Base-by-base conservation (phyloP, 1,284 basidiomycete genomes). In the Rhodotorula sp. region DNA sequence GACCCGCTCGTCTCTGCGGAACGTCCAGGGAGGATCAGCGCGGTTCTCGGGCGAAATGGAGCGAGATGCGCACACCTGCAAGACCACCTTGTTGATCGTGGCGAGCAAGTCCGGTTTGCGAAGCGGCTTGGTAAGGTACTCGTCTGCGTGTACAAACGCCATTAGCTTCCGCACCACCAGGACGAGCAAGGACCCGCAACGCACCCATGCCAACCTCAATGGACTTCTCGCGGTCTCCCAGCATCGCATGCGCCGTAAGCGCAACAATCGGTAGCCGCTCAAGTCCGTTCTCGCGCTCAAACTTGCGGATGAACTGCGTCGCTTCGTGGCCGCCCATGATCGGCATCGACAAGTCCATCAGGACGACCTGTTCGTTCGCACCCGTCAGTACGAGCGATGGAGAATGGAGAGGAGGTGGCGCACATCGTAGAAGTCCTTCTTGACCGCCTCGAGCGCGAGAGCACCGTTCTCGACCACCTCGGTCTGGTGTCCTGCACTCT, bases 271-370 rank as follows among this genome's bases (percentile, higher is more conserved):
- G 95, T 16, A 89, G 92, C 13, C 88, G 85, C 34, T 87, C 81
- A 51, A 92, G 83, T 30, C 86, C 85, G 70, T 88, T 86, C 70
- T 88, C 85, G 77, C 86, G 84, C 82, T 99, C 96, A 80, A 89
- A 93, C 60, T 83, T 80, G 56, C 85, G 81, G 62, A 86, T 86
- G 65, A 87, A 84, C 57, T 90, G 85, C 0, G 91, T 93, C 2
- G 91, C 91, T 78, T 93, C 90, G 16, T 46, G 22, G n/a, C 58
- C 61, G 53, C 91, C 91, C 93, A 95, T 94, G 82, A 94, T 89
- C 20, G 93, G 94, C 94, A 96, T 96, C 7, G 91, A 94, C 26
- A 98, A 91, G 78, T 99, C 95, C 96, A 99, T 98, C 87, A 96
- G 75, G 22, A 78, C 75, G 20, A 77, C 64, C 65, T 62, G 67